Percentiles rank a stretch among this genome's conserved stretches.
Evolutionary conservation across 2,329 filamentous ascomycete genomes (phyloP).

Genomic region (Alternaria arbusti): DNA sequence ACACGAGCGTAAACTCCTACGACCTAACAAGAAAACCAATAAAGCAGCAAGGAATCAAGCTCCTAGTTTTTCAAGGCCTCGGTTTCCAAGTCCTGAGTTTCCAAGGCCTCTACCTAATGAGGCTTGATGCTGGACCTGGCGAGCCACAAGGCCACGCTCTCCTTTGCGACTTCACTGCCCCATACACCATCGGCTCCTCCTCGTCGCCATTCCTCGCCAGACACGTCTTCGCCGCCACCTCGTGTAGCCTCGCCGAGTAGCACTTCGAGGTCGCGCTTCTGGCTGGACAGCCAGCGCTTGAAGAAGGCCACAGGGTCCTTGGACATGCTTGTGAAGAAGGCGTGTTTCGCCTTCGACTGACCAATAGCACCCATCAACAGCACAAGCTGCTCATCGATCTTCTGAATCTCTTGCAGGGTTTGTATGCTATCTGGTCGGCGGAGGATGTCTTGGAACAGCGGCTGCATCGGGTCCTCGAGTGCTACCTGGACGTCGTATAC

Average conservation of each 20-base stretch:
- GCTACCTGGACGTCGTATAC: slow-evolving; percentile 89
- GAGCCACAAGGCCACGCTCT: slow-evolving; percentile 68
- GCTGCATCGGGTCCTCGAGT: slow-evolving; percentile 82
- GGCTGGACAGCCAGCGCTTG: slow-evolving; percentile 85
- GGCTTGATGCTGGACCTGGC: slow-evolving; percentile 48
- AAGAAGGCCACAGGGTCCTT: slow-evolving; percentile 86
- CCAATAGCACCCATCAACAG: slow-evolving; percentile 81
- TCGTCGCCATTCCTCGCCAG: slow-evolving; percentile 72
- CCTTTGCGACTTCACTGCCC: slow-evolving; percentile 66
- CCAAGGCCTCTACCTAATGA: slow-evolving; percentile 22
- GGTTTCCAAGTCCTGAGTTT: background rate
- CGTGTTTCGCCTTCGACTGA: slow-evolving; percentile 86
- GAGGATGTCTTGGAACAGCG: slow-evolving; percentile 62
- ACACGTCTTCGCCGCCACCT: slow-evolving; percentile 57
- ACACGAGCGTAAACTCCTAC: background rate
- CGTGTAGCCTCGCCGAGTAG: slow-evolving; percentile 81
- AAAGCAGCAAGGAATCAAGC: background rate
- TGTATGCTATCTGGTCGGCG: slow-evolving; percentile 57
- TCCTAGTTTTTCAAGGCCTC: background rate
- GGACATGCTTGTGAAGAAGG: slow-evolving; percentile 80
- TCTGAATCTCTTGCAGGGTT: slow-evolving; percentile 76
- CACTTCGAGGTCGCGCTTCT: slow-evolving; percentile 88
- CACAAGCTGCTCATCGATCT: slow-evolving; percentile 84
- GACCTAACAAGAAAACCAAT: background rate
- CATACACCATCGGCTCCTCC: slow-evolving; percentile 68